Evolutionary conservation across 108 stramenopile genomes (phyloP).

Genomic region (Nitzschia palea): DNA sequence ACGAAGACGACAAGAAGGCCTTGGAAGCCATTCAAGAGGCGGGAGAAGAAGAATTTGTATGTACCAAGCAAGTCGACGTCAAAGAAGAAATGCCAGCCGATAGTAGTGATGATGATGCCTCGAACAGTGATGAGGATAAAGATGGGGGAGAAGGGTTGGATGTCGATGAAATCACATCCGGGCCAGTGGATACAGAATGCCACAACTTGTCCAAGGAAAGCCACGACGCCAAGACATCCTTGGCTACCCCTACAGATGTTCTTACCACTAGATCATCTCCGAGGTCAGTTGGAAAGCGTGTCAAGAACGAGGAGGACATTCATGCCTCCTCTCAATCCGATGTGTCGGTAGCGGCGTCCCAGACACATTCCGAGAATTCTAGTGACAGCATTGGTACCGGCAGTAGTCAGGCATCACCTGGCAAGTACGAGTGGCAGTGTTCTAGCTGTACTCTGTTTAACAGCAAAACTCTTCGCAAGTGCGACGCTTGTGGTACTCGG

Average conservation of each 20-base stretch:
- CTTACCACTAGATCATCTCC: too few relatives aligned
- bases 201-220: too few relatives aligned
- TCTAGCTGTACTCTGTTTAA: slow-evolving; percentile 56
- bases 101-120: slow-evolving; percentile 7
- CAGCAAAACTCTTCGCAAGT: slow-evolving; percentile 39
- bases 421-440: slow-evolving; percentile 47
- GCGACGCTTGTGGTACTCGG: slow-evolving; percentile 37
- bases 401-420: slow-evolving; percentile 6
- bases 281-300: too few relatives aligned
- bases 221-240: too few relatives aligned
- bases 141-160: not conserved
- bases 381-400: too few relatives aligned
- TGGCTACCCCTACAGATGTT: too few relatives aligned
- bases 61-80: slow-evolving; percentile 10
- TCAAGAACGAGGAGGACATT: too few relatives aligned
- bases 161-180: not conserved
- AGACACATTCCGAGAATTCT: not conserved
- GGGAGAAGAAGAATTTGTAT: slow-evolving; percentile 27
- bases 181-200: too few relatives aligned
- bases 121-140: slow-evolving; percentile 13
- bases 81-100: slow-evolving; percentile 3
- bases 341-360: not conserved
- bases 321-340: too few relatives aligned
- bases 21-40: slow-evolving; percentile 58
- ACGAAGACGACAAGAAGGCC: slow-evolving; percentile 81